Base-by-base conservation (phyloP, 2,329 filamentous ascomycete genomes). In the Pseudogymnoascus destructans region DNA sequence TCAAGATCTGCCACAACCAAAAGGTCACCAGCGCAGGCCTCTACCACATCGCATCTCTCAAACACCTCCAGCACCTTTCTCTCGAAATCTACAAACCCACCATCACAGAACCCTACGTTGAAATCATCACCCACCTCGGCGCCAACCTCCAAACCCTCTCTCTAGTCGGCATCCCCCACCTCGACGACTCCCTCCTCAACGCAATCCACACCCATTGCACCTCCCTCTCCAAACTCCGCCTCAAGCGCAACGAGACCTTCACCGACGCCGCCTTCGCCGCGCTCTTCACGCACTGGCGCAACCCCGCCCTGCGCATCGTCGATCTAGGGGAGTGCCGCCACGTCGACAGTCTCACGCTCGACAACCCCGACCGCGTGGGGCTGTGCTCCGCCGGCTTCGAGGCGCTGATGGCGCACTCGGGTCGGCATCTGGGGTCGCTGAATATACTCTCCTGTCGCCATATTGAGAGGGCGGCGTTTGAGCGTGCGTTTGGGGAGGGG, bases 391-490 rank as follows among this genome's bases (percentile, higher is more conserved):
- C 79, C 5, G 90, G 87, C 0, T 92, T 97, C 73, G 75, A 78
- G 63, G 87, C 89, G 0, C 72, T 96, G 42, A 95, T 96, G 88
- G 73, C 75, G 0, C 92, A 96, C 68, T 95, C 90, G 0, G 87
- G 88, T 3, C 68, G 72, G 1, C 75, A 72, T 9, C 71, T 97
- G 1, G 76, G 77, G 60, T 74, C 79, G 38, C 74, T 97, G 32
- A 87, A 95, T 66, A 75, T 96, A n/a, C 81, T 88, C 11, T 87
- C 86, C 0, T 95, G 89, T 67, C 85, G 92, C 2, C 86, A 95
- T 69, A 91, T 97, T 62, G 79, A 81, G 1, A 76, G 79, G 32
- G 73, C 79, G 13, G 82, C 87, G 0, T 90, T 95, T 60, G 82
- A 88, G 61, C 78, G 84, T 8, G 84, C 86, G 0, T 96, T 97